These are phyloP conservation scores for Tetrahymena thermophila DNA, from an alignment of 73 alveolate species.

Conservation along the genomic window DNA sequence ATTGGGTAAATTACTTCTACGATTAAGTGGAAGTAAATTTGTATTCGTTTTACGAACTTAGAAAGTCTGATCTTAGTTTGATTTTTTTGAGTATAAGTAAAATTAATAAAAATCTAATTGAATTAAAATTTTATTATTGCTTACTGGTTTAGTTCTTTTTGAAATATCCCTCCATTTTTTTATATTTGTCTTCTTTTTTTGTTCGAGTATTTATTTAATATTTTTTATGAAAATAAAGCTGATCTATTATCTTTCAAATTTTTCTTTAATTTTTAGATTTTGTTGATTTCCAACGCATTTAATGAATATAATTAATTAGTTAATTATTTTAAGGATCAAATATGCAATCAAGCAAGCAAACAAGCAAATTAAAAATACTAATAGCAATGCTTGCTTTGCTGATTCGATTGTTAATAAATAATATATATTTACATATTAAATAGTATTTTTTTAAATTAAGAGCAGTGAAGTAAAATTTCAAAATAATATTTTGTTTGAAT, in stretches of 20 bases:
- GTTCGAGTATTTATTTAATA: not conserved
- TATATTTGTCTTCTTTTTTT: not conserved
- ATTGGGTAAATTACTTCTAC: not conserved
- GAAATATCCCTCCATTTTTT: not conserved
- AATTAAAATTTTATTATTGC: not conserved
- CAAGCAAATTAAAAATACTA: not conserved
- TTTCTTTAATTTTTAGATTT: not conserved
- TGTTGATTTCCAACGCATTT: not conserved
- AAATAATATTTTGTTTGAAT: too few species aligned
- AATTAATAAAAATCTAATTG: not conserved
- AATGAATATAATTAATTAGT: not conserved
- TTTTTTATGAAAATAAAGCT: not conserved
- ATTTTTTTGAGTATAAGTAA: not conserved
- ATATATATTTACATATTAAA: not conserved
- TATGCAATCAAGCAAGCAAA: not conserved
- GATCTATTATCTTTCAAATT: not conserved
- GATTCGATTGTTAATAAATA: too few species aligned
- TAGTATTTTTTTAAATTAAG: too few species aligned
- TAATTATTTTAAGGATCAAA: not conserved
- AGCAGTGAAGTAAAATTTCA: too few species aligned
- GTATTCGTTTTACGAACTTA: not conserved
- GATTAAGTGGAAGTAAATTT: not conserved
- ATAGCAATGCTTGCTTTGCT: not conserved
- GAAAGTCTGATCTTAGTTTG: not conserved
- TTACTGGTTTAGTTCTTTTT: not conserved